Evolutionary conservation across 176 grass and related monocot species (phyloP).

Genomic region (Ensete glaucum): DNA sequence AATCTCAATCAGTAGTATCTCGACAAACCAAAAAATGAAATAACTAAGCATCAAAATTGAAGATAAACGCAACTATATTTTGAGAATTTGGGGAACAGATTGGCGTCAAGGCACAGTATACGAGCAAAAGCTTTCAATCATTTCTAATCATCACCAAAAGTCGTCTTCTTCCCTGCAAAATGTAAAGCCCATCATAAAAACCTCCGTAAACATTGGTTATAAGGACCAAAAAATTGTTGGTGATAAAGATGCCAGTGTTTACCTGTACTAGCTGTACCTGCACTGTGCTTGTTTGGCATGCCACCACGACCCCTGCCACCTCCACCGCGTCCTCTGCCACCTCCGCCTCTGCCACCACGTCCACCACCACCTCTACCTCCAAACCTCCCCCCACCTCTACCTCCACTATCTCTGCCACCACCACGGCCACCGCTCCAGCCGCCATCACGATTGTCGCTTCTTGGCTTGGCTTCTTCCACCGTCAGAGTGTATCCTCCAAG

Average conservation of each 20-base stretch:
- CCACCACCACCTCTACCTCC: neutral
- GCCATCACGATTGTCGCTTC: neutral
- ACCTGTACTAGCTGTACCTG: constrained; percentile 54
- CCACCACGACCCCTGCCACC: constrained; percentile 24
- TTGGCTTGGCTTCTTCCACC: constrained; percentile 12
- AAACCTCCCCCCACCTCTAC: neutral
- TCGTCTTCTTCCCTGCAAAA: constrained; percentile 63
- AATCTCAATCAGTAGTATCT: too few relatives aligned
- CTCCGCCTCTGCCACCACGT: constrained; percentile 18
- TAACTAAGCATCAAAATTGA: neutral
- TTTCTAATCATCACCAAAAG: constrained; percentile 39
- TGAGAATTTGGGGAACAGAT: too few relatives aligned
- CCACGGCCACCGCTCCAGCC: neutral
- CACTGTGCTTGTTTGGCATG: constrained; percentile 26
- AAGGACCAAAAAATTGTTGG: neutral
- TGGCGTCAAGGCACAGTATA: too few relatives aligned
- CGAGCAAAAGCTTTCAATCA: neutral
- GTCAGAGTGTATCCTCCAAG: constrained; percentile 25
- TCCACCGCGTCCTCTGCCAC: constrained; percentile 16
- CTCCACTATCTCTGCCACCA: neutral
- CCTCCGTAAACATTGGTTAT: neutral
- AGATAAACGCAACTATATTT: too few relatives aligned
- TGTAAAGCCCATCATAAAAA: neutral
- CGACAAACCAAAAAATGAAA: neutral
- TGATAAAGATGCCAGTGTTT: neutral